Conservation (phyloP, 2,329 filamentous ascomycete species). For the Dactylellina sp. region DNA sequence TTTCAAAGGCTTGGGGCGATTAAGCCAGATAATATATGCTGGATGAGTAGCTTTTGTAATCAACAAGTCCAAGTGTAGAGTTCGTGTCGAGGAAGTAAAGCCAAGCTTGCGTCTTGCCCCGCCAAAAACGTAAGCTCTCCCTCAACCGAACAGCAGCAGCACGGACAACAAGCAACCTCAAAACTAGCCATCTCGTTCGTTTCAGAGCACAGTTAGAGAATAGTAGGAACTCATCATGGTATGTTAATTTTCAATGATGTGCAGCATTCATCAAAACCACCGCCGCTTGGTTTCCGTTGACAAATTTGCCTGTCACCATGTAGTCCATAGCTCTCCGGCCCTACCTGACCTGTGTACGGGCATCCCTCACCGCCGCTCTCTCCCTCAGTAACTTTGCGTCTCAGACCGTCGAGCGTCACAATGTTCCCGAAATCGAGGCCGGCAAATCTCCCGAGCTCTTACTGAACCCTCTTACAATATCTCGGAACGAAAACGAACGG, state of each 20-base stretch:
- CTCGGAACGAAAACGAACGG: conserved; percentile 95
- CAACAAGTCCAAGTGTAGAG: conserved; percentile 9
- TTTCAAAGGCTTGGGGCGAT: not conserved
- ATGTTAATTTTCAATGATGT: not conserved
- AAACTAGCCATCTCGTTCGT: not conserved
- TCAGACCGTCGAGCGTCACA: conserved; percentile 94
- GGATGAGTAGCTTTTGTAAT: not conserved
- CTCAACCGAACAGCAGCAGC: conserved; percentile 8
- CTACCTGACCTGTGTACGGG: conserved; percentile 95
- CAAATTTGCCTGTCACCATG: not conserved
- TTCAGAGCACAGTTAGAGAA: not conserved
- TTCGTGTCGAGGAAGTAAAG: conserved; percentile 16
- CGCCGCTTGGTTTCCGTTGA: not conserved
- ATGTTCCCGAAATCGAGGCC: conserved; percentile 97
- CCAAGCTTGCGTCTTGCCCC: conserved; percentile 46
- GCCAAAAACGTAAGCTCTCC: conserved; percentile 31
- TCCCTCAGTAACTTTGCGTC: conserved; percentile 97
- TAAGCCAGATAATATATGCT: too few species aligned
- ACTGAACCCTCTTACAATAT: conserved; percentile 87
- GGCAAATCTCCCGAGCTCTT: conserved; percentile 92
- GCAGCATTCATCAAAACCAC: not conserved
- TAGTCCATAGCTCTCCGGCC: conserved; percentile 96
- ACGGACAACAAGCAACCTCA: not conserved
- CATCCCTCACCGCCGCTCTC: conserved; percentile 91
- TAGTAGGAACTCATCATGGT: conserved; percentile 30